Evolutionary conservation across 1,284 basidiomycete species (phyloP), one percentile per base, ranked within the genome.

Genomic region (Clitocybe nebularis): DNA sequence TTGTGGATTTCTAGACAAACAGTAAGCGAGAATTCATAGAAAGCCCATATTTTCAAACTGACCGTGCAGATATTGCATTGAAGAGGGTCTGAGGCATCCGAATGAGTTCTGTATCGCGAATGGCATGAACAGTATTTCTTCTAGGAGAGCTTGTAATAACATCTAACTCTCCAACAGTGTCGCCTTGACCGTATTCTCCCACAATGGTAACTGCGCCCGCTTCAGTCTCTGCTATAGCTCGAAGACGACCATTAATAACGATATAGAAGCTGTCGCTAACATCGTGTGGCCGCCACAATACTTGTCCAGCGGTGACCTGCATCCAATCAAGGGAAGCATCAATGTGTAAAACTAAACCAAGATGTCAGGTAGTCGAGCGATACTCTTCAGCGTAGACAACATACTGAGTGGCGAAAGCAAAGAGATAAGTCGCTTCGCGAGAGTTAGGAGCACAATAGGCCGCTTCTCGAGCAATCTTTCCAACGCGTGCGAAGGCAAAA

Each of bases 281-380:
- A 53, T 98, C 96, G 23, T 90, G 84, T 32, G 95, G 88, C 19
- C 94, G 79, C 82, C 93, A 98, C 39, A 96, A 74, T 28, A 93
- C 84, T 60, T 93, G 92, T 0, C 96, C 93, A 0, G 93, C 93
- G 51, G 87, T 84, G 3, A 96, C 91, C 62, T 98, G 94, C 77
- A 94, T 89, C 95, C 95, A 99, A 60, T 99, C 95, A 46, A 99
- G 73, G 0, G 94, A 93, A 1, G 93, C 88, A 62, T 99, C 95
- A 47, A 99, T 96, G 59, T 99, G 95, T 9, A 98, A 71, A 6
- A 99, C 93, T 92, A 47, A 20, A 29, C 36, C 22, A n/a, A 36
- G 34, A 32, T 8, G 36, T 50, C 41, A 51, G 38, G 26, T 8
- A 20, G 23, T 39, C 4, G 20, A 4, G 28, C 8, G 4, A n/a